Conservation (phyloP, 2,329 filamentous ascomycete genomes). For the Colletotrichum tofieldiae region DNA sequence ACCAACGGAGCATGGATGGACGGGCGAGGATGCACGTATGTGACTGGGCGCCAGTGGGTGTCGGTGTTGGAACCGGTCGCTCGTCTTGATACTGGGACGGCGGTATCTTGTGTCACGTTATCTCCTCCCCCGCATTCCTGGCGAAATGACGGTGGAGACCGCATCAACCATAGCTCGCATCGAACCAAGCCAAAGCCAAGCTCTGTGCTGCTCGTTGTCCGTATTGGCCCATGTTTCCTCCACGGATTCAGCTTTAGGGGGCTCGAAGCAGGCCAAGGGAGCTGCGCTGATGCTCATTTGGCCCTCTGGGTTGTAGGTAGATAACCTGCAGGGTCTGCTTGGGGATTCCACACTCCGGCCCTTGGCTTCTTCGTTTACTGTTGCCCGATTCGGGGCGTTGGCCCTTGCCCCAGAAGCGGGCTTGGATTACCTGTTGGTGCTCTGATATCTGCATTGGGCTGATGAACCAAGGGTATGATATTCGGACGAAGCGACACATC, state of each 20-base stretch:
- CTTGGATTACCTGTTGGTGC: not conserved
- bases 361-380: not conserved
- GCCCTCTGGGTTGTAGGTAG: not conserved
- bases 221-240: not conserved
- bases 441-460: not conserved
- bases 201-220: not conserved
- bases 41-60: not conserved
- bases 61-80: not conserved
- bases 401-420: not conserved
- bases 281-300: not conserved
- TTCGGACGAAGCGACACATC: conserved; percentile 5
- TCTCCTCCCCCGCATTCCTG: conserved; percentile 38
- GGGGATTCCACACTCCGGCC: not conserved
- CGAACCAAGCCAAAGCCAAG: conserved; percentile 12
- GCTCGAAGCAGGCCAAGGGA: not conserved
- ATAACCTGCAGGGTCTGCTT: not conserved
- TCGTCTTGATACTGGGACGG: conserved; percentile 2
- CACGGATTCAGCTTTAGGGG: not conserved
- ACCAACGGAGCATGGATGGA: not conserved
- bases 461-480: not conserved
- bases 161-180: conserved; percentile 17
- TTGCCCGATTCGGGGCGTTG: not conserved
- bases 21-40: not conserved
- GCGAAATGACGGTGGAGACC: conserved; percentile 22
- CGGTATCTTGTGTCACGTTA: conserved; percentile 17